A percentile compares a stretch with the other conserved stretches of the same genome.
phyloP scores from a whole-genome alignment of 2,329 filamentous ascomycete species.

The Diaporthe batatas region DNA sequence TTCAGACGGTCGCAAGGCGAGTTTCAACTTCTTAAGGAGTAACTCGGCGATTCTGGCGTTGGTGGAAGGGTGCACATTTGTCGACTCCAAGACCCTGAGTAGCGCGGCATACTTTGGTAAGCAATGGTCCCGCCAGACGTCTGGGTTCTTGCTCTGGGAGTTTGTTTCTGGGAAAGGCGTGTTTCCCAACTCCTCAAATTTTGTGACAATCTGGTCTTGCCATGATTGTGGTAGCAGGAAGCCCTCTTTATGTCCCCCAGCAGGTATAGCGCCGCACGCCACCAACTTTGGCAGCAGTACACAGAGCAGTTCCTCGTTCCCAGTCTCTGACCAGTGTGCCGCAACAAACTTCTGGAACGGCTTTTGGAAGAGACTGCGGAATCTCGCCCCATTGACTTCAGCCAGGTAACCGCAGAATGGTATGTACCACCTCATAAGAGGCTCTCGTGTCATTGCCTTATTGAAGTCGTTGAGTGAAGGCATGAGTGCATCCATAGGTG shows the following conservation, averaged over 20 bases:
- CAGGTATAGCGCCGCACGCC: slow-evolving; percentile 66
- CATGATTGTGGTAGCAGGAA: slow-evolving; percentile 74
- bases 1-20: slow-evolving; percentile 73
- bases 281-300: slow-evolving; percentile 77
- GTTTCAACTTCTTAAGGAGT: slow-evolving; percentile 74
- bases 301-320: slow-evolving; percentile 77
- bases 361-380: slow-evolving; percentile 81
- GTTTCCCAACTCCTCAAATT: slow-evolving; percentile 75
- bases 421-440: slow-evolving; percentile 80
- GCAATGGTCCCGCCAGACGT: slow-evolving; percentile 73
- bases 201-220: slow-evolving; percentile 79
- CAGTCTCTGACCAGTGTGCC: slow-evolving; percentile 76
- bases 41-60: slow-evolving; percentile 75
- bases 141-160: slow-evolving; percentile 72
- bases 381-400: slow-evolving; percentile 78
- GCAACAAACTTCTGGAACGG: slow-evolving; percentile 89
- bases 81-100: slow-evolving; percentile 72
- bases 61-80: slow-evolving; percentile 75
- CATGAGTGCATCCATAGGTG: slow-evolving; percentile 84
- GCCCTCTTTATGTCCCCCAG: slow-evolving; percentile 64
- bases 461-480: slow-evolving; percentile 76
- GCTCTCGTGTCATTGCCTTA: slow-evolving; percentile 73
- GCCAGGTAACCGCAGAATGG: slow-evolving; percentile 87
- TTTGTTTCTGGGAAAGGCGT: slow-evolving; percentile 75
- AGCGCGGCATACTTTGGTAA: slow-evolving; percentile 77